Evolutionary conservation across 306 rosid genomes (phyloP).

Genomic region (Cucumis cinereus): DNA sequence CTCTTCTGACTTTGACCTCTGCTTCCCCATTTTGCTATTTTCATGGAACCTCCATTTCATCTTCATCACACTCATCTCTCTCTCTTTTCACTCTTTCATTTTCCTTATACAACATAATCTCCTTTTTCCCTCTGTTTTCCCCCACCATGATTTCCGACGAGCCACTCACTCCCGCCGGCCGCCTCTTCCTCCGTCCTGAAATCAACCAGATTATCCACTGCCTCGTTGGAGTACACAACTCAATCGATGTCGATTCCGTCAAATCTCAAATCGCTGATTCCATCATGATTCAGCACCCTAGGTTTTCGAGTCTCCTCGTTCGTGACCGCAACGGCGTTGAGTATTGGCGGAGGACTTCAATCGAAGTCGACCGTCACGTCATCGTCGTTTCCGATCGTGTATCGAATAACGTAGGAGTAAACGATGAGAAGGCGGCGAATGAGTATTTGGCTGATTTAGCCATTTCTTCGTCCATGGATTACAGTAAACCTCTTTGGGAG

Average conservation of each 20-base stretch:
- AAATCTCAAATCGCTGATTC: slow-evolving; percentile 28
- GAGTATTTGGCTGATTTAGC: slow-evolving; percentile 46
- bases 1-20: background rate
- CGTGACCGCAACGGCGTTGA: slow-evolving; percentile 42
- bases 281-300: slow-evolving; percentile 33
- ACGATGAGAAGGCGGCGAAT: slow-evolving; percentile 30
- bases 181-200: slow-evolving; percentile 51
- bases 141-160: slow-evolving; percentile 17
- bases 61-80: background rate
- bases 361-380: slow-evolving; percentile 43
- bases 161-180: slow-evolving; percentile 64
- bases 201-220: slow-evolving; percentile 56
- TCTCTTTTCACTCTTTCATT: background rate
- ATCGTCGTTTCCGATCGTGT: slow-evolving; percentile 14
- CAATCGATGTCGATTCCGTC: slow-evolving; percentile 25
- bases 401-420: background rate
- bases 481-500: slow-evolving; percentile 79
- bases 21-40: background rate
- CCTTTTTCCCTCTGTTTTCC: no score
- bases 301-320: slow-evolving; percentile 64
- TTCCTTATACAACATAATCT: background rate
- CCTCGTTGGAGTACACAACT: slow-evolving; percentile 40
- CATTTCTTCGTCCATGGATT: slow-evolving; percentile 29
- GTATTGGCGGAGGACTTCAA: slow-evolving; percentile 56
- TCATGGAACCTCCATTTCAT: background rate